These are phyloP conservation scores for Thymus mandschuricus DNA, from an alignment of 257 asterid species.

Conservation along the genomic window DNA sequence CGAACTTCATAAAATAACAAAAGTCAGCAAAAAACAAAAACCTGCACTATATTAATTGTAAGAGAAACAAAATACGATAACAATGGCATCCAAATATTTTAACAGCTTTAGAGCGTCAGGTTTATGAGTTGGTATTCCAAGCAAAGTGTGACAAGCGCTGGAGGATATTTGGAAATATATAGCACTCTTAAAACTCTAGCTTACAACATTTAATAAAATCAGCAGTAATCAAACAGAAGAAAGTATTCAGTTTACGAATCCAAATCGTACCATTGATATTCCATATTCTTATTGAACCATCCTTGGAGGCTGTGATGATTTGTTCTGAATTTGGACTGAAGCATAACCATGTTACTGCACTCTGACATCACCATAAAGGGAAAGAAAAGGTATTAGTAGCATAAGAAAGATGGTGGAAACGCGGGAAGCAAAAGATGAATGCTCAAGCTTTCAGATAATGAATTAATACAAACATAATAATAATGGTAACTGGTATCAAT, in stretches of 20 bases:
- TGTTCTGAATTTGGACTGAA: constrained; percentile 86
- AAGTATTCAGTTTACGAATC: not conserved
- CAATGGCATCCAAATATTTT: constrained; percentile 1
- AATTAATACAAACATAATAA: constrained; percentile 9
- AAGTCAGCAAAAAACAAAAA: constrained; percentile 25
- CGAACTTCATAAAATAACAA: constrained; percentile 68
- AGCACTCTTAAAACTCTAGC: constrained; percentile 21
- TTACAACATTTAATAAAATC: constrained; percentile 4
- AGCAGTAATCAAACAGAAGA: constrained; percentile 11
- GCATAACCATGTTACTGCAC: constrained; percentile 99
- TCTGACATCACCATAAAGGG: constrained; percentile 50
- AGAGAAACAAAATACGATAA: constrained; percentile 18
- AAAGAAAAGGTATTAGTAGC: constrained; percentile 11
- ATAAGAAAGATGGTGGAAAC: constrained; percentile 20
- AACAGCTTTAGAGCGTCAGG: not conserved
- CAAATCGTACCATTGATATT: constrained; percentile 77
- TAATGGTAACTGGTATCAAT: not conserved
- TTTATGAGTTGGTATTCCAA: constrained; percentile 8
- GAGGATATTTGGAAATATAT: not conserved
- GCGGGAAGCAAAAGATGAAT: constrained; percentile 15
- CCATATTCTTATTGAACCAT: constrained; percentile 90
- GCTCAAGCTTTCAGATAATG: constrained; percentile 14
- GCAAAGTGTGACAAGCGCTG: not conserved
- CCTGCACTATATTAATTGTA: not conserved
- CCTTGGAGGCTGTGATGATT: constrained; percentile 94